phyloP scores from a whole-genome alignment of 192 early-diverging fungal genomes.

The Rhizophagus prolifer region DNA sequence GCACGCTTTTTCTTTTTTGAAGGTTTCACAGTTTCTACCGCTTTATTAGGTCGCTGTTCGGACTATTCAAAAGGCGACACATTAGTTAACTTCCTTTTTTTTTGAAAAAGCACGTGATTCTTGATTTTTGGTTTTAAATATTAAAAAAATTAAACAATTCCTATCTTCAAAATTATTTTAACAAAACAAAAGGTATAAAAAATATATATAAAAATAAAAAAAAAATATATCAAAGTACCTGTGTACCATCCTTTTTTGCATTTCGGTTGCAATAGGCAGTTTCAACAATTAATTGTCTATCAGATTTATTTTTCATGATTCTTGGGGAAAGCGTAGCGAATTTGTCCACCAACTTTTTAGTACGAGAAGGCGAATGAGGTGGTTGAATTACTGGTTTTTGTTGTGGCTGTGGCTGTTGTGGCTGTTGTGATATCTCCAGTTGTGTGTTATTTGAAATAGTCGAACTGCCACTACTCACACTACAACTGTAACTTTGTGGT shows the following conservation, averaged over 20 bases:
- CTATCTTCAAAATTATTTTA: too few relatives aligned
- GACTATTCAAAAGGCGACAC: slow-evolving; percentile 2
- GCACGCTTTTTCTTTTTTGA: slow-evolving; percentile 28
- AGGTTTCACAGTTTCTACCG: background rate
- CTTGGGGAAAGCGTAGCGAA: slow-evolving; percentile 14
- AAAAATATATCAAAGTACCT: background rate
- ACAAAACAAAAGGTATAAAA: background rate
- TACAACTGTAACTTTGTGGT: background rate
- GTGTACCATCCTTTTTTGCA: background rate
- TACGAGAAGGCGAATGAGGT: background rate
- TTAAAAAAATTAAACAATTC: too few relatives aligned
- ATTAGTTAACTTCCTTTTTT: background rate
- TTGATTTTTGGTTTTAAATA: too few relatives aligned
- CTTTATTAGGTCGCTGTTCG: slow-evolving; percentile 1
- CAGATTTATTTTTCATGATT: slow-evolving; percentile 20
- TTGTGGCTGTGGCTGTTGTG: background rate
- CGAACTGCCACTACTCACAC: background rate
- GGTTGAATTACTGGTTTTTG: slow-evolving; percentile 1
- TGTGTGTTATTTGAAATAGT: background rate
- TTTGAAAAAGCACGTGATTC: background rate
- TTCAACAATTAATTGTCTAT: slow-evolving; percentile 25
- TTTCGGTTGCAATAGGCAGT: slow-evolving; percentile 15
- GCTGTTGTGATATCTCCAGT: background rate
- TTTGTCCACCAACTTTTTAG: slow-evolving; percentile 25
- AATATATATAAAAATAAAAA: background rate